Evolutionary conservation across 106 monocot species (phyloP), one percentile per base, ranked within the genome.

Genomic region (Agapanthus africanus): DNA sequence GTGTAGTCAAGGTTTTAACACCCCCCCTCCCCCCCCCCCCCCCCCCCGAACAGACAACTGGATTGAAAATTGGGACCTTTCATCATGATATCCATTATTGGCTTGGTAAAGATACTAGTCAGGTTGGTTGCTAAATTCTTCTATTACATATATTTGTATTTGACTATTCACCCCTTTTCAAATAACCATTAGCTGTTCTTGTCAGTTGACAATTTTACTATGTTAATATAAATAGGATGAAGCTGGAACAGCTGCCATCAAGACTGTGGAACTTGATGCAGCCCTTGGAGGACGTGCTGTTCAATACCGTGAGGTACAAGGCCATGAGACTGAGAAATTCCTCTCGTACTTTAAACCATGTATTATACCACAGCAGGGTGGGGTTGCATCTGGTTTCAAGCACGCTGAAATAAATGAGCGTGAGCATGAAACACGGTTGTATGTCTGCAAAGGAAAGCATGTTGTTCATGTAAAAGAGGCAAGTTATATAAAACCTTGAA

Each of bases 1-100:
- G 56, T 41, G 26, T 54, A 36, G 4, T 33, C 56, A 15, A 44
- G 19, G 14, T 59, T 62, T 34, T 66, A 47, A 66, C 1, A 51
- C 7, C 15, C 42, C 42, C 42, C 42, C 42, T 15, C 42, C 42
- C 42, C 42, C 4, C 46, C 46, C 46, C 46, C 46, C 46, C 46
- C 16, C 93, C n/a, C 36, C 54, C 37, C 30, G 4, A 52, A 67
- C 74, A 86, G 85, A 86, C 85, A 71, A 76, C 79, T 63, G 64
- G 81, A 16, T 52, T 75, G 56, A 85, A 81, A 72, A 85, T 64
- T 78, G 85, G 81, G 39, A 68, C 86, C 70, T 40, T 83, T 66
- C 79, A 59, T 32, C 83, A 87, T 68, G 86, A 87, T 47, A 83
- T 83, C 57, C 86, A 87, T 47, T 87, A 83, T 79, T 87, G 86